These are phyloP conservation scores for Aechmea fasciata DNA, from an alignment of 176 grass and related monocot species.

Conservation along the genomic window DNA sequence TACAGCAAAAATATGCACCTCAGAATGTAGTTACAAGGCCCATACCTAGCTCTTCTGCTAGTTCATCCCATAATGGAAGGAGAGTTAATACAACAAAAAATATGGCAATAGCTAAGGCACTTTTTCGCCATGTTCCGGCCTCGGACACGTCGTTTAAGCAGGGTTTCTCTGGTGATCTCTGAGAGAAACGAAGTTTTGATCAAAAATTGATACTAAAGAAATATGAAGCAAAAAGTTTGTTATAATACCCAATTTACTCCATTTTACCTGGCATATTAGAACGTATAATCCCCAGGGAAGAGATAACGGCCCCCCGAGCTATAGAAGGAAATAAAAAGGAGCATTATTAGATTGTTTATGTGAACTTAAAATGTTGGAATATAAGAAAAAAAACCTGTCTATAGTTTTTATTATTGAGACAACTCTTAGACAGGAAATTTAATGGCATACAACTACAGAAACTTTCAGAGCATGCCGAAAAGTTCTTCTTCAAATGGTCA, in stretches of 20 bases:
- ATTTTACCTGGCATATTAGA: slow-evolving; percentile 81
- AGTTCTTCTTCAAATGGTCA: background rate
- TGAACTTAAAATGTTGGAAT: background rate
- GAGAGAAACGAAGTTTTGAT: slow-evolving; percentile 13
- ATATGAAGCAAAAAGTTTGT: background rate
- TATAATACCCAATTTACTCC: background rate
- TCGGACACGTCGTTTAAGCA: slow-evolving; percentile 95
- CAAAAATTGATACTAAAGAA: background rate
- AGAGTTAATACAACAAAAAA: slow-evolving; percentile 76
- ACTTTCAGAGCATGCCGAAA: background rate
- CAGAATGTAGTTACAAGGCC: slow-evolving; percentile 68
- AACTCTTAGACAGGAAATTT: background rate
- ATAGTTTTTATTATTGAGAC: background rate
- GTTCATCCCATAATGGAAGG: slow-evolving; percentile 85
- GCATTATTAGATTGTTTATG: slow-evolving; percentile 2
- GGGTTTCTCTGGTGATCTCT: slow-evolving; percentile 80
- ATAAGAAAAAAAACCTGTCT: background rate
- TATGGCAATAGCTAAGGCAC: slow-evolving; percentile 39
- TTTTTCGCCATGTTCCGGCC: slow-evolving; percentile 77
- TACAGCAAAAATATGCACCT: slow-evolving; percentile 23
- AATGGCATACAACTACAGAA: background rate
- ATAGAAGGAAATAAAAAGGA: slow-evolving; percentile 12
- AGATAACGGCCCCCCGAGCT: slow-evolving; percentile 82
- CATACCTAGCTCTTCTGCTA: slow-evolving; percentile 87
- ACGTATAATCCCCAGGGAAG: slow-evolving; percentile 99